Evolutionary conservation across 345 rosid species (phyloP).

Genomic region (Eucalyptus pauciflora): DNA sequence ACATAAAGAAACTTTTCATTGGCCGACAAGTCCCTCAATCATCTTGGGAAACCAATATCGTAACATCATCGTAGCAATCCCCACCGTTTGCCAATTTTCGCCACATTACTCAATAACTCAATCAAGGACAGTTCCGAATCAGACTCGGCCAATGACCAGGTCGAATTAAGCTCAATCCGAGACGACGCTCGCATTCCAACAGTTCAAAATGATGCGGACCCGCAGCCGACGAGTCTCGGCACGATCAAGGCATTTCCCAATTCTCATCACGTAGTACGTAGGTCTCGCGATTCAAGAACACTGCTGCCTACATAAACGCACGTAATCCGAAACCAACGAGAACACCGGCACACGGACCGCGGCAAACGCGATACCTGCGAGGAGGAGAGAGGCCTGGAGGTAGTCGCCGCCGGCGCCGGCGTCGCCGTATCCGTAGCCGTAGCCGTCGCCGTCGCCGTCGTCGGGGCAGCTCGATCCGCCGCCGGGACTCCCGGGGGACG

Average conservation of each 20-base stretch:
- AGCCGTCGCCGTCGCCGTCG: constrained; percentile 1
- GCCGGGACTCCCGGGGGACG: constrained; percentile 26
- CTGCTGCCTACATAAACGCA: not conserved
- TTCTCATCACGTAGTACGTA: not conserved
- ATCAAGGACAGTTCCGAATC: not conserved
- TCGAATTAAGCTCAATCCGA: not conserved
- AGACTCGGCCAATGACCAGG: not conserved
- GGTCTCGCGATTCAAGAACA: not conserved
- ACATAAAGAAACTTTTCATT: not conserved
- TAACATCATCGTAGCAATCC: not conserved
- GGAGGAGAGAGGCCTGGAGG: constrained; percentile 71
- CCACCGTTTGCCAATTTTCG: not conserved
- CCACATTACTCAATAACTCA: not conserved
- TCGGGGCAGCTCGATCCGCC: constrained; percentile 21
- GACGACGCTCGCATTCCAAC: not conserved
- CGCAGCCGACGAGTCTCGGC: not conserved
- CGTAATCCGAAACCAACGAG: not conserved
- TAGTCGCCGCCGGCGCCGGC: constrained; percentile 20
- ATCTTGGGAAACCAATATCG: not conserved
- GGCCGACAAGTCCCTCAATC: not conserved
- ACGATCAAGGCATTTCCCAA: not conserved
- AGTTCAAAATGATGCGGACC: not conserved
- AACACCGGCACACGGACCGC: not conserved
- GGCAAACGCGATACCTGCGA: constrained; percentile 35
- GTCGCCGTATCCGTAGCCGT: constrained; percentile 12